Conservation (phyloP, 2,329 filamentous ascomycete species). For the Ilyonectria robusta region DNA sequence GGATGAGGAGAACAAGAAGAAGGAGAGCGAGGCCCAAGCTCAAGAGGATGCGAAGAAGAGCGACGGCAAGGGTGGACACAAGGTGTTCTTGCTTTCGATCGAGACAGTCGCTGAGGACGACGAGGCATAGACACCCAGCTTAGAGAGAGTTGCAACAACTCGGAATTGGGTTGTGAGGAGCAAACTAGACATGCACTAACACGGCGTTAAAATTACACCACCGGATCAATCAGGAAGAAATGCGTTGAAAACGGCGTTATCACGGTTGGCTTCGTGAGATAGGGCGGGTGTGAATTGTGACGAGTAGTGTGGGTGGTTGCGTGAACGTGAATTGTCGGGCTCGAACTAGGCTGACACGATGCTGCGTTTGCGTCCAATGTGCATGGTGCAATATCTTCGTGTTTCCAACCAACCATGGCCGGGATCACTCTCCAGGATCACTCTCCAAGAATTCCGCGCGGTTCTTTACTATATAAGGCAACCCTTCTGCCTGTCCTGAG, state of each 20-base stretch:
- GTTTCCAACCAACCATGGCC: background rate
- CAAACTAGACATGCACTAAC: background rate
- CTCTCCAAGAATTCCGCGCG: conserved; percentile 8
- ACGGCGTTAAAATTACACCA: background rate
- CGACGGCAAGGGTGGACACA: conserved; percentile 43
- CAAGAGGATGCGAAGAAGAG: conserved; percentile 32
- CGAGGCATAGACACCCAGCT: background rate
- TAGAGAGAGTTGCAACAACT: background rate
- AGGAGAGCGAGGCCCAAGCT: conserved; percentile 33
- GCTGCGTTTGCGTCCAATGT: conserved; percentile 18
- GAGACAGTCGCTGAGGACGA: conserved; percentile 47
- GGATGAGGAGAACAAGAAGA: conserved; percentile 40
- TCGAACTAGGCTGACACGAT: conserved; percentile 23
- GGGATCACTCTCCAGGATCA: background rate
- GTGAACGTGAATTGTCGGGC: conserved; percentile 15
- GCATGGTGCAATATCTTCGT: background rate
- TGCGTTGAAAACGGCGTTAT: background rate
- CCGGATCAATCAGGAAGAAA: background rate
- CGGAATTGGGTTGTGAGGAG: background rate
- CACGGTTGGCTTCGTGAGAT: background rate
- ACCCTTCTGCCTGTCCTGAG: conserved; percentile 19
- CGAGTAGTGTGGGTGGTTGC: conserved; percentile 6
- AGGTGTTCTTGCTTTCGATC: conserved; percentile 53
- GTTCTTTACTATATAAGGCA: conserved; percentile 18
- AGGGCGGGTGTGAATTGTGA: conserved; percentile 5